A percentile compares a stretch with the other conserved stretches of the same genome.
phyloP scores from a whole-genome alignment of 1,139 yeast species.

The Entelexis paramagnoliae region DNA sequence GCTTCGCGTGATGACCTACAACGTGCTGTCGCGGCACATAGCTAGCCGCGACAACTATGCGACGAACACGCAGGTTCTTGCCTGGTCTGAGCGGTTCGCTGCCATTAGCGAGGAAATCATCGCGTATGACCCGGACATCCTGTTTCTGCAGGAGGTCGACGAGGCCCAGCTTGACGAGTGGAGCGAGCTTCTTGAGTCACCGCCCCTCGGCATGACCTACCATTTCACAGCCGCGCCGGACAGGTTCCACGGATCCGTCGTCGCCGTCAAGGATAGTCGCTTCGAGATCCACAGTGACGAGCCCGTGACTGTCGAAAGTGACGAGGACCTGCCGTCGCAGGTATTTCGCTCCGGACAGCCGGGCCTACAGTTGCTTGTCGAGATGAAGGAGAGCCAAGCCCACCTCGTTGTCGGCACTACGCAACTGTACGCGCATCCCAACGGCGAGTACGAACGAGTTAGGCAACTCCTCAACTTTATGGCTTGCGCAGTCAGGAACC shows the following conservation, averaged over 20 bases:
- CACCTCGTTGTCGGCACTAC: conserved; percentile 19
- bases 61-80: conserved; percentile 18
- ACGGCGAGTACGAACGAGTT: conserved; percentile 20
- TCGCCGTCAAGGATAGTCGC: conserved; percentile 11
- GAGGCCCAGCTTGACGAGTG: conserved; percentile 10
- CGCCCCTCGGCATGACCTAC: neutral
- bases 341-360: too few species aligned
- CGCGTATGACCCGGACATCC: conserved; percentile 20
- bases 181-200: neutral
- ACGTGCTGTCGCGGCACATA: conserved; percentile 21
- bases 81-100: conserved; percentile 15
- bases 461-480: conserved; percentile 17
- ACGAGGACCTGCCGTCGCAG: too few species aligned
- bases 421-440: conserved; percentile 24
- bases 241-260: conserved; percentile 20
- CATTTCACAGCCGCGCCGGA: neutral
- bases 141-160: conserved; percentile 23
- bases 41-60: conserved; percentile 19
- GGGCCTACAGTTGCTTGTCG: neutral
- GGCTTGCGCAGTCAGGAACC: neutral
- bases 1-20: conserved; percentile 21
- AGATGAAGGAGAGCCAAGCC: conserved; percentile 4
- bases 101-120: conserved; percentile 17
- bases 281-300: too few species aligned
- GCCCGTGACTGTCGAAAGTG: too few species aligned